Conservation (phyloP, 1,139 yeast species). For the Nakaseomyces delphensis region DNA sequence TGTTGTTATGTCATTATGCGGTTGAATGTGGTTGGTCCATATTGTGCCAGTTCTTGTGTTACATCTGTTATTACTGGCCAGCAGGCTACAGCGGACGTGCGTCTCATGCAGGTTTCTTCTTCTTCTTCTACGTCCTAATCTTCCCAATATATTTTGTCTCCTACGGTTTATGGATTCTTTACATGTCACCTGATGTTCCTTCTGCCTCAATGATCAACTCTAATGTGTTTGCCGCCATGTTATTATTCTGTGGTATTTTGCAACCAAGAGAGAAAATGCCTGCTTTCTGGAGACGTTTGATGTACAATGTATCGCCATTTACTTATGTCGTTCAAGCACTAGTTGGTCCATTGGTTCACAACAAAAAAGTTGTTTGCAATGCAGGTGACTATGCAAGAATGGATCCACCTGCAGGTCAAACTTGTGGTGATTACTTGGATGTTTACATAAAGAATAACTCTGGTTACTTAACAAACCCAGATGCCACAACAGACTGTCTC, state of each 20-base stretch:
- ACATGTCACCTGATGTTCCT: conserved; percentile 42
- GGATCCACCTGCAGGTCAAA: conserved; percentile 43
- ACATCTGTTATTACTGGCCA: conserved; percentile 38
- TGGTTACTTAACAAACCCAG: conserved; percentile 39
- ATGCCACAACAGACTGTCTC: conserved; percentile 37
- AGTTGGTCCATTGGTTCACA: conserved; percentile 39
- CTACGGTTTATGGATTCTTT: conserved; percentile 45
- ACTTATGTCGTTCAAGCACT: conserved; percentile 46
- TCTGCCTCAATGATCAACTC: conserved; percentile 42
- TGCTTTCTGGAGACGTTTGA: conserved; percentile 46
- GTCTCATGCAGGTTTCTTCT: conserved; percentile 38
- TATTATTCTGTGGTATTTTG: conserved; percentile 54
- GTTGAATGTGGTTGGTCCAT: conserved; percentile 41
- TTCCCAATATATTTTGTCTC: conserved; percentile 40
- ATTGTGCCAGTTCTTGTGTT: conserved; percentile 36
- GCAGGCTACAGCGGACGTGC: conserved; percentile 35
- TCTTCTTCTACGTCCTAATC: conserved; percentile 36
- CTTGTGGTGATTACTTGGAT: conserved; percentile 39
- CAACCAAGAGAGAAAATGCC: conserved; percentile 42
- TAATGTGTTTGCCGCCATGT: conserved; percentile 38
- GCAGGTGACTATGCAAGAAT: conserved; percentile 39
- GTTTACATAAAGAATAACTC: conserved; percentile 34
- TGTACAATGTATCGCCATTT: conserved; percentile 48
- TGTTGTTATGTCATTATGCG: conserved; percentile 35
- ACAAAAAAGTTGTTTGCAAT: conserved; percentile 38